These are phyloP conservation scores for Fonsecaea multimorphosa DNA, from an alignment of 2,329 filamentous ascomycete genomes.

Conservation along the genomic window DNA sequence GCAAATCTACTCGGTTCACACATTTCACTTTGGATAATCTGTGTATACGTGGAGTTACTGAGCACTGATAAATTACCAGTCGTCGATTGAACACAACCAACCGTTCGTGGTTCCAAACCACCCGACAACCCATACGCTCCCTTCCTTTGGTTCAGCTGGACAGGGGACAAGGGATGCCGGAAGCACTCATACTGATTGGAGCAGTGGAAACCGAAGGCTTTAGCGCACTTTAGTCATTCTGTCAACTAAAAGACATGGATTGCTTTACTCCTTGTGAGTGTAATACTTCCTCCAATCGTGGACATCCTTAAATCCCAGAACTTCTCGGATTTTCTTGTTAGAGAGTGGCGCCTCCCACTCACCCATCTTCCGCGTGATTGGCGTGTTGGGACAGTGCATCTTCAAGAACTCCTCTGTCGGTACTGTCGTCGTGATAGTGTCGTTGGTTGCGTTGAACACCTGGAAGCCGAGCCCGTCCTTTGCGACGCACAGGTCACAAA, in stretches of 20 bases:
- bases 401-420: conserved; percentile 61
- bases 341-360: conserved; percentile 66
- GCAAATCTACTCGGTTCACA: neutral
- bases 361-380: conserved; percentile 62
- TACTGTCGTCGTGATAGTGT: conserved; percentile 62
- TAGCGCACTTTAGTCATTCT: neutral
- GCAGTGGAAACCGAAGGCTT: neutral
- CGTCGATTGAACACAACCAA: neutral
- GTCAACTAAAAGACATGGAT: neutral
- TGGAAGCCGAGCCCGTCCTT: conserved; percentile 66
- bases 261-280: conserved; percentile 24
- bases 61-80: neutral
- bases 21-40: neutral
- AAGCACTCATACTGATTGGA: neutral
- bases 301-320: conserved; percentile 65
- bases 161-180: neutral
- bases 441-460: conserved; percentile 69
- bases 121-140: neutral
- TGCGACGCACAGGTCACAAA: conserved; percentile 61
- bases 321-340: conserved; percentile 65
- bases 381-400: conserved; percentile 56
- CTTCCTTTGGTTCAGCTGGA: conserved; percentile 1
- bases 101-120: neutral
- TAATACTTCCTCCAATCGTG: conserved; percentile 63
- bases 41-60: neutral